Percentiles rank a stretch among this genome's conserved stretches.
Conservation (phyloP, 805 yeast genomes). For the Starmera caribaea region DNA sequence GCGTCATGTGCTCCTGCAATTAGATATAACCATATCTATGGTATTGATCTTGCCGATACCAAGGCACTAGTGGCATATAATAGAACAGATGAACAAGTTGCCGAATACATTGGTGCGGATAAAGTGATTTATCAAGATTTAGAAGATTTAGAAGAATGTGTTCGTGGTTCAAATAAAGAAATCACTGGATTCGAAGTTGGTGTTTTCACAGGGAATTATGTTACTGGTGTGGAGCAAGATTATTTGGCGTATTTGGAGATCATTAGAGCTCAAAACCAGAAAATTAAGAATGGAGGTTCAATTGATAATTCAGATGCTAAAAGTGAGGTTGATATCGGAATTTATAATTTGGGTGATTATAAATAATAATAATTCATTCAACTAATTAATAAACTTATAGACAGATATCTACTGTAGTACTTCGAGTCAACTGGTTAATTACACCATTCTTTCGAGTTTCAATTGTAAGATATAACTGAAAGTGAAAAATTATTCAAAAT, state of each 20-base stretch:
- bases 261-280: slow-evolving; percentile 70
- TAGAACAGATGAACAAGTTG: slow-evolving; percentile 65
- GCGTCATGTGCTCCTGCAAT: slow-evolving; percentile 99
- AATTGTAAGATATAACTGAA: no score
- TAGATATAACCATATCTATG: slow-evolving; percentile 90
- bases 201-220: slow-evolving; percentile 89
- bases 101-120: slow-evolving; percentile 80
- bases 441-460: no score
- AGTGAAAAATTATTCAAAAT: no score
- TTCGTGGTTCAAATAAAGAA: slow-evolving; percentile 33
- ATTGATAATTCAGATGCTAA: slow-evolving; percentile 51
- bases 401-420: no score
- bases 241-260: slow-evolving; percentile 76
- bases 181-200: slow-evolving; percentile 82
- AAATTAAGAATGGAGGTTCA: slow-evolving; percentile 39
- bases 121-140: slow-evolving; percentile 81
- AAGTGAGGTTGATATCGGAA: slow-evolving; percentile 65
- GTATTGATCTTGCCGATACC: slow-evolving; percentile 94
- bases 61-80: slow-evolving; percentile 86
- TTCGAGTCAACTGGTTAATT: no score
- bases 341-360: slow-evolving; percentile 50
- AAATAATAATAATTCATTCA: no score
- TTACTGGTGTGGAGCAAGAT: slow-evolving; percentile 86
- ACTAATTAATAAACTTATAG: no score
- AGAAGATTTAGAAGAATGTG: slow-evolving; percentile 75